Percentiles rank a stretch among this genome's conserved stretches.
These are phyloP conservation scores for Irineochytrium annulatum DNA, from an alignment of 192 early-diverging fungal genomes.

Conservation along the genomic window DNA sequence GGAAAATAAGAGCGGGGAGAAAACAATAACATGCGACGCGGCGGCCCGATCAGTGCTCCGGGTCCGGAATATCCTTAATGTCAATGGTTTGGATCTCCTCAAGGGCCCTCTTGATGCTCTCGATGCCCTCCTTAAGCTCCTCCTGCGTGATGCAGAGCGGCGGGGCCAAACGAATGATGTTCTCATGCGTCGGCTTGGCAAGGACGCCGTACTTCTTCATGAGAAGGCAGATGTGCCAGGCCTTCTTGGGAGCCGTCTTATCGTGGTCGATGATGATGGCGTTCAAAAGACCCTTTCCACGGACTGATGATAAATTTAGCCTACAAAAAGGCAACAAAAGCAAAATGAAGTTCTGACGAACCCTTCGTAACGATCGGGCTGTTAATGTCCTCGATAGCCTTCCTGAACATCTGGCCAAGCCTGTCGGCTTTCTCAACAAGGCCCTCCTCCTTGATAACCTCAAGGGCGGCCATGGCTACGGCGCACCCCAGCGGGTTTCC, in stretches of 20 bases:
- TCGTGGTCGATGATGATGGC: conserved; percentile 91
- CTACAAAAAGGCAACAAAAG: background rate
- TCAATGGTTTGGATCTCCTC: conserved; percentile 63
- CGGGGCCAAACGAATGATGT: conserved; percentile 96
- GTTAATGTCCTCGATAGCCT: conserved; percentile 67
- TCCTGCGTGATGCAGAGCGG: conserved; percentile 92
- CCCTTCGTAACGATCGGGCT: conserved; percentile 61
- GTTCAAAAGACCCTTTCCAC: conserved; percentile 92
- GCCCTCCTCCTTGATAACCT: conserved; percentile 92
- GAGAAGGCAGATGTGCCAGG: conserved; percentile 95
- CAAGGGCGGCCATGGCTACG: conserved; percentile 88
- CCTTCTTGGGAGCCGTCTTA: conserved; percentile 71
- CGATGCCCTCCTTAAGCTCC: conserved; percentile 74
- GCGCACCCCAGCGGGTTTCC: conserved; percentile 95
- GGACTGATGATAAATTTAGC: conserved; percentile 40
- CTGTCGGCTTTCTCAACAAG: conserved; percentile 71
- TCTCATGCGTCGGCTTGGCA: conserved; percentile 97
- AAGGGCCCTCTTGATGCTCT: conserved; percentile 76
- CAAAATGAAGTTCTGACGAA: background rate
- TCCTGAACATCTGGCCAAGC: conserved; percentile 85
- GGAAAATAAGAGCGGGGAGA: too few relatives aligned
- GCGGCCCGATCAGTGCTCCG: too few relatives aligned
- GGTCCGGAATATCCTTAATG: conserved; percentile 51
- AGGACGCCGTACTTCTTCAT: conserved; percentile 89
- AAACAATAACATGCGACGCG: too few relatives aligned